Base-by-base conservation (phyloP, 305 asterid genomes). In the Fraxinus nigra region DNA sequence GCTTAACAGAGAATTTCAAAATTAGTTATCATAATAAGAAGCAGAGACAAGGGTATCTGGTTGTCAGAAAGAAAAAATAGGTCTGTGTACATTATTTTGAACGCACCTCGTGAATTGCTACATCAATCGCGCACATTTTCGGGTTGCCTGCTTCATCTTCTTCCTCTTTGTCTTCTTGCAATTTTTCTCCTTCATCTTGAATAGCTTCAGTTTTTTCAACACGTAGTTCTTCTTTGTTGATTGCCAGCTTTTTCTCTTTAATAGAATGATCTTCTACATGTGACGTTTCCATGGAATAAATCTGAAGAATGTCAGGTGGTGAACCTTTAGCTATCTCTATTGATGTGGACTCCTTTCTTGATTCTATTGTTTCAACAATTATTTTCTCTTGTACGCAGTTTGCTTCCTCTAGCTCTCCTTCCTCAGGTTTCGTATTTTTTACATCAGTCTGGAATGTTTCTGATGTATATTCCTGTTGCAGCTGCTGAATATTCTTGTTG, bases 71-170 rank as follows among this genome's bases (percentile, higher is more conserved):
- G 35, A 65, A 24, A 65, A 26, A 63, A 63, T 22, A 26, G 35
- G 18, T 9, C 35, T 24, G 35, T 65, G 7, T 65, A 65, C 73
- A 24, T 26, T 11, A 65, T 65, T 26, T 65, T 24, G 35, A 65
- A 65, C 18, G 2, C 35, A 65, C 73, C 73, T 65, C 73, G 6
- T 65, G 73, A 65, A 65, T 65, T 65, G 73, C 73, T 26, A 65
- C 35, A 1, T 65, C 73, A 65, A 65, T 13, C 0, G 61, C 88
- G 80, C 80, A 69, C 80, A 28, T 22, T 76, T 79, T 78, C 5
- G 80, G 82, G 72, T 86, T 81, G 56, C 56, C 65, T 73, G 75
- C 86, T 85, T 90, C 90, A 82, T 80, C 87, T 74, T 85, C 85
- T 80, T 85, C 81, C 32, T 65, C 73, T 61, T 84, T 82, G 35